Base-by-base conservation (phyloP, 1,284 basidiomycete genomes). In the Malassezia nana region DNA sequence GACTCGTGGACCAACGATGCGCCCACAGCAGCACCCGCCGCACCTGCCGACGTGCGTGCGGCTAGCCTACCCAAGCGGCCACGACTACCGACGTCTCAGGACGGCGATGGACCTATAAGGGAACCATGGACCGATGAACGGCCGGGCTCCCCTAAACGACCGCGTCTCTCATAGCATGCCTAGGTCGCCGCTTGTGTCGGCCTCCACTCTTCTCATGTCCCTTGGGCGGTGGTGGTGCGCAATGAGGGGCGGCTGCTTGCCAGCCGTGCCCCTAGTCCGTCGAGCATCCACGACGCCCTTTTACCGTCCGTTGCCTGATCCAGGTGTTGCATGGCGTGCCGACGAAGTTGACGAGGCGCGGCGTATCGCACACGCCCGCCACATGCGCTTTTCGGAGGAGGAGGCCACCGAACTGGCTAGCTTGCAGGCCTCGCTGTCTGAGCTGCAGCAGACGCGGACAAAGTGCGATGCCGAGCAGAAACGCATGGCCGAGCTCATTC, bases 231-330 rank as follows among this genome's bases (percentile, higher is more conserved):
- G 6, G 29, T 32, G 18, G n/a, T 9, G 44, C 16, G 29, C 29
- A 13, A n/a, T 15, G 35, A 15, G 46, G 26, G 28, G 35, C 28
- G 18, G 22, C 18, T 25, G 22, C 26, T 15, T 12, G 24, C 18
- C 20, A 7, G 12, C 18, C 15, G 13, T n/a, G n/a, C 18, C 15
- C 4, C 32, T 2, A 8, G 28, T 26, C 8, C 38, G 38, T 28
- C 30, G 42, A 31, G 38, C 47, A n/a, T 16, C 47, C 10, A 39
- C 30, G 12, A 35, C 44, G 28, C 25, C 44, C 8, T 53, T 39
- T 32, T 44, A 33, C 32, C 41, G 53, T 3, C 53, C 53, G 20
- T 26, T 55, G 41, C 53, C 53, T 12, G 53, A 49, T 2, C 39
- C 46, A 2, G 15, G 25, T 13, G 54, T 56, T 7, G 20, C 32